Evolutionary conservation across 2,329 filamentous ascomycete species (phyloP), one percentile per base, ranked within the genome.

Genomic region (Hypoxylon sp.): DNA sequence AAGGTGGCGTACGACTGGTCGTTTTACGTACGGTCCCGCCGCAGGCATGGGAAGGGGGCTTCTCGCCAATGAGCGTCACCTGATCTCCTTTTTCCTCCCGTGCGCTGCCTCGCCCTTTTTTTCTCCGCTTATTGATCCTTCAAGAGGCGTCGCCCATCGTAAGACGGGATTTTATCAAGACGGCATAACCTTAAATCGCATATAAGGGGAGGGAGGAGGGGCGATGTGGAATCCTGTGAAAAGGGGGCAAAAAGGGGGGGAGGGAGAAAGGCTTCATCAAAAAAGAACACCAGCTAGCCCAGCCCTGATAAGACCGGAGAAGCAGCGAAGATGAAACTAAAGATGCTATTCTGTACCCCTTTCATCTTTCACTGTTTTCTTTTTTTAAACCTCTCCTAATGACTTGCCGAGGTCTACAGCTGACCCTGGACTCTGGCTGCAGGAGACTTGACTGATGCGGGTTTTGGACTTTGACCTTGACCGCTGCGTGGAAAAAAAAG

Each of bases 101-200:
- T 47, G 42, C 55, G 40, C 41, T 33, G 20, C 41, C 45, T 56
- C 40, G 48, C 43, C n/a, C n/a, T n/a, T n/a, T 33, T 48, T 15
- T 18, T 35, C 33, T 46, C 55, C 31, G 55, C 55, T 62, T 62
- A 56, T 59, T 59, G 59, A 59, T 59, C 59, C 59, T 55, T 48
- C 51, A 23, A 18, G 26, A 33, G 21, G 37, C 33, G n/a, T 31
- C 40, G 26, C 35, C n/a, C 29, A 43, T 43, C 52, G 31, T 33
- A 11, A 6, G 10, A 26, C 20, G 26, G 26, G 17, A 20, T 11
- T 35, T 31, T 13, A 21, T 9, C 15, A 33, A 9, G 15, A 15
- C n/a, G 31, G 5, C 31, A 17, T 35, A 18, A 35, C n/a, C 31
- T 35, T 35, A 35, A 35, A 35, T 9, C 31, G 18, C 31, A 17